These are phyloP conservation scores for Colletotrichum acutatum DNA, from an alignment of 2,329 filamentous ascomycete species.

Conservation along the genomic window DNA sequence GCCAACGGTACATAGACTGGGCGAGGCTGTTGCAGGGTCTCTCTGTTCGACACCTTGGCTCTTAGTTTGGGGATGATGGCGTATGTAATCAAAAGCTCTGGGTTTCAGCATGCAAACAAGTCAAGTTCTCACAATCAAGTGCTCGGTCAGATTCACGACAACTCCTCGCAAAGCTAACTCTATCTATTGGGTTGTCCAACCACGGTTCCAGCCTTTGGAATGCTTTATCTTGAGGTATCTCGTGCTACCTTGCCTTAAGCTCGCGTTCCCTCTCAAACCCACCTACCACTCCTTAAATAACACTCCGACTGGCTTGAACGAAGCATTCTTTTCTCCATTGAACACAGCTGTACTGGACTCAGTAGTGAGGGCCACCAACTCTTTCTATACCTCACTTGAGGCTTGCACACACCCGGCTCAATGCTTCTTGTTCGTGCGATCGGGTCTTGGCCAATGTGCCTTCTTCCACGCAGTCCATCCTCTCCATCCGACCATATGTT, in stretches of 20 bases:
- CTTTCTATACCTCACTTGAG: background rate
- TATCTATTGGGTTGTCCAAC: background rate
- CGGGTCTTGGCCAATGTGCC: background rate
- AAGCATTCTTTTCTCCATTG: background rate
- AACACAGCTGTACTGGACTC: background rate
- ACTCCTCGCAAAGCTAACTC: background rate
- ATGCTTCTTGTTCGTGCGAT: background rate
- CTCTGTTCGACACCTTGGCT: background rate
- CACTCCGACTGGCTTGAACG: background rate
- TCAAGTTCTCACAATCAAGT: background rate
- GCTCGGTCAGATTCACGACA: background rate
- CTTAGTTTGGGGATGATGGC: background rate
- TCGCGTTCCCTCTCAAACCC: background rate
- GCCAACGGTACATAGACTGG: conserved; percentile 64
- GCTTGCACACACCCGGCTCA: background rate
- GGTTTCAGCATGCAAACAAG: background rate
- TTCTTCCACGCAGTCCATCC: background rate
- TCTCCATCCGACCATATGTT: background rate
- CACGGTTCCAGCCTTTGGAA: background rate
- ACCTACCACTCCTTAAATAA: background rate
- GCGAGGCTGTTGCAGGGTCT: background rate
- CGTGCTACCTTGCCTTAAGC: background rate
- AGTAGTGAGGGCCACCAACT: background rate
- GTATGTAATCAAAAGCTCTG: conserved; percentile 1
- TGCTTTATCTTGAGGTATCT: background rate